Base-by-base conservation (phyloP, 805 yeast species). In the Ogataea minuta region DNA sequence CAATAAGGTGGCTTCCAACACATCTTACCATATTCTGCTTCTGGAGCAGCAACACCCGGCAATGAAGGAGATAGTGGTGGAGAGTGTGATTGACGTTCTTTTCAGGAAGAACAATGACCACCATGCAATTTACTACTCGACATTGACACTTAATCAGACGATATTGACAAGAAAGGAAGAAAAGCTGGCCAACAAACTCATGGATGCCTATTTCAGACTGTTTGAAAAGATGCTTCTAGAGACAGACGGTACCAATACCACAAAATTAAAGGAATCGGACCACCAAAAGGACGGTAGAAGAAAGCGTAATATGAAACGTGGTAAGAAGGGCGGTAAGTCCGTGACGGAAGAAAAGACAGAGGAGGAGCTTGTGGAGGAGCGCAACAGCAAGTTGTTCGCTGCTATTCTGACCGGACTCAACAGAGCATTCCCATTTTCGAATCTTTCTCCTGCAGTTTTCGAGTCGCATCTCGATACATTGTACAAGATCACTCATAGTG, bases 401-500 rank as follows among this genome's bases (percentile, higher is more conserved):
- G 96, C 96, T 11, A 73, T 93, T 41, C 74, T 93, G 49, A 88
- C 99, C 1, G 99, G 99, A 51, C 76, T 93, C 43, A 93, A 93
- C 61, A 84, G 99, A 66, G 90, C 98, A 0, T 91, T 87, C 72
- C 98, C 98, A 39, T 93, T 86, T 60, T 80, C 95, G 2, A 73
- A 79, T 47, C 68, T 93, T 39, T 81, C 88, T 12, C 74, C 79
- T 26, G 80, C 82, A 20, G 75, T 77, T 6, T 87, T 82, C 56
- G 77, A 79, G 48, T 70, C 75, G 45, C 97, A 93, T 64, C 69
- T 91, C 56, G 83, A 87, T 56, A 82, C 95, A 0, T 67, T 93
- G 41, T 93, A 84, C 72, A 79, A 78, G 55, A 91, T 91, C 59
- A 90, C 97, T 4, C 97, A 91, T 62, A 83, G 96, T 12, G 79